Conservation (phyloP, 345 rosid genomes). For the Heritiera littoralis region DNA sequence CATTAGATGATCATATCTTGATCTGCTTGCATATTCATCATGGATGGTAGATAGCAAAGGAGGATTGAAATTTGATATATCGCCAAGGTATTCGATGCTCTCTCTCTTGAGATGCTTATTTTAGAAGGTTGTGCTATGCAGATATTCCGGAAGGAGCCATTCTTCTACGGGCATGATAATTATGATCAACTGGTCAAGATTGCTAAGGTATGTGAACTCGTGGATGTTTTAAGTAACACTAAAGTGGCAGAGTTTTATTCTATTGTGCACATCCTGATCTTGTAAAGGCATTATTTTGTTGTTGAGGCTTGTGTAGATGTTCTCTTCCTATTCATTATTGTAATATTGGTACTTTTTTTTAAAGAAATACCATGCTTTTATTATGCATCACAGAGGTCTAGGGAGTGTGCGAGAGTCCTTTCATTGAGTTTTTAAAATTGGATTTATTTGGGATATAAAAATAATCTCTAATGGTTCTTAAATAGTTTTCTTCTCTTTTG, state of each 20-base stretch:
- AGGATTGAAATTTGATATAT: constrained; percentile 28
- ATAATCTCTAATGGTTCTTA: not conserved
- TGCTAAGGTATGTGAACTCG: constrained; percentile 63
- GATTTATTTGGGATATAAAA: not conserved
- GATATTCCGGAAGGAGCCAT: constrained; percentile 98
- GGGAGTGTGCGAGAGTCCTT: not conserved
- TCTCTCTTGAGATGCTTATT: constrained; percentile 31
- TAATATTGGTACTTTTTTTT: not conserved
- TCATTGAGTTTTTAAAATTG: not conserved
- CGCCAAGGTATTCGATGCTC: constrained; percentile 22
- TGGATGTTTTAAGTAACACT: constrained; percentile 6
- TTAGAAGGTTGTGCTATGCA: constrained; percentile 41
- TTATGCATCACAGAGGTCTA: not conserved
- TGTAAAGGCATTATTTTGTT: not conserved
- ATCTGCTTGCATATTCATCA: constrained; percentile 34
- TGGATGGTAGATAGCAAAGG: constrained; percentile 26
- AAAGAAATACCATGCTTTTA: not conserved
- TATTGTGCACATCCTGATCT: not conserved
- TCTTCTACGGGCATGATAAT: constrained; percentile 97
- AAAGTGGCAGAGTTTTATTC: not conserved
- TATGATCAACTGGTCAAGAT: constrained; percentile 96
- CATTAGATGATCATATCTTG: constrained; percentile 24
- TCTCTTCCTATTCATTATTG: not conserved
- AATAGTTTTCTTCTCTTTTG: not conserved
- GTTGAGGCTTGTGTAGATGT: not conserved